A percentile compares a stretch with the other conserved stretches of the same genome.
Evolutionary conservation across 2,329 filamentous ascomycete genomes (phyloP).

Genomic region (Ascochyta viciae-villosae): DNA sequence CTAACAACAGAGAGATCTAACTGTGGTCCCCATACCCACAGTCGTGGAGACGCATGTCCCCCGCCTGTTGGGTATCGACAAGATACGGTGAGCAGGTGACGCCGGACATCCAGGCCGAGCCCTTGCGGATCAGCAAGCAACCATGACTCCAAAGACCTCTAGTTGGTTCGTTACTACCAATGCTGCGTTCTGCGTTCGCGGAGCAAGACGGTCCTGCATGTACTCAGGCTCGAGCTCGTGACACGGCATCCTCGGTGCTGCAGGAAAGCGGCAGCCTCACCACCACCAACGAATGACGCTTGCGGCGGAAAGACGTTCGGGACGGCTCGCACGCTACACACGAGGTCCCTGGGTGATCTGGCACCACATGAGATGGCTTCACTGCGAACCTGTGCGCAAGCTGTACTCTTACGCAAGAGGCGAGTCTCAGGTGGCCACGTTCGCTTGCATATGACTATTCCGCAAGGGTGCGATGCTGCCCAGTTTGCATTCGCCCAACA

Average conservation of each 20-base stretch:
- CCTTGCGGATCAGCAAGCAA: constrained; percentile 7
- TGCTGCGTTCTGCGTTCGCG: background rate
- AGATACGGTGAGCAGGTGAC: constrained; percentile 21
- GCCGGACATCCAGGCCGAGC: constrained; percentile 11
- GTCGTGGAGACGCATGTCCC: constrained; percentile 1
- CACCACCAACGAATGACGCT: constrained; percentile 12
- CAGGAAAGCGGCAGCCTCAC: constrained; percentile 25
- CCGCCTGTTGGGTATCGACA: constrained; percentile 5
- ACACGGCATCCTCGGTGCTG: constrained; percentile 28
- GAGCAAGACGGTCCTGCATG: constrained; percentile 18
- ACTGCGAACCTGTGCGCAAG: constrained; percentile 46
- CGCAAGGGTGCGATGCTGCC: constrained; percentile 46
- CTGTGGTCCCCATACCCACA: constrained; percentile 13
- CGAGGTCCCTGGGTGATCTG: constrained; percentile 44
- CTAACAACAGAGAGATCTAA: constrained; percentile 6
- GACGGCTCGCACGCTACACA: constrained; percentile 45
- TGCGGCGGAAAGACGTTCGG: constrained; percentile 32
- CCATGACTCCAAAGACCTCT: background rate
- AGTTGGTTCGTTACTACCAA: constrained; percentile 2
- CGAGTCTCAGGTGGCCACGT: constrained; percentile 49
- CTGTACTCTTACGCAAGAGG: constrained; percentile 37
- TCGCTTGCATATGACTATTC: constrained; percentile 48
- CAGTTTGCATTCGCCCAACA: constrained; percentile 50
- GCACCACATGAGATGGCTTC: constrained; percentile 42
- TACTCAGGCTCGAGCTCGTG: constrained; percentile 16